Evolutionary conservation across 352 stramenopile genomes (phyloP), one percentile per base, ranked within the genome.

Genomic region (Phytophthora capsici): DNA sequence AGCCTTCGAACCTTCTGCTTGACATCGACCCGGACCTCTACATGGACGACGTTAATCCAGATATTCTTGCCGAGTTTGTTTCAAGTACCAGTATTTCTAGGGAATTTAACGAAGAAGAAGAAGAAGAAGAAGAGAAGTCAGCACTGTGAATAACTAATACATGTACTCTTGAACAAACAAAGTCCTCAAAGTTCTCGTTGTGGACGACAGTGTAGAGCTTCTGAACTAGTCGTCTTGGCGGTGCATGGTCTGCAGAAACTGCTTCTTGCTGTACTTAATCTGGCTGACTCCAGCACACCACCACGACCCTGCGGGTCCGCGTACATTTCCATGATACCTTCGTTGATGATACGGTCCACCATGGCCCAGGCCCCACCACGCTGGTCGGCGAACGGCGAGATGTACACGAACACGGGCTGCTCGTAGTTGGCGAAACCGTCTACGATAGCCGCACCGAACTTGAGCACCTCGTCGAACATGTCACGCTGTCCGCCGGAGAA

Each of bases 381-480:
- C 43, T 99, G 93, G 79, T 99, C 98, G 36, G 94, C 97, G 77
- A 98, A 97, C 26, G 98, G 98, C 57, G 98, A 98, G 65, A 99
- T 99, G 87, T 99, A 99, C 44, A 99, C 97, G 71, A 99, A 99
- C 45, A 99, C n/a, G n/a, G n/a, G n/a, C 96, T 99, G 97, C 71
- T 98, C 89, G 78, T 98, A 99, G 50, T 91, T 94, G 40, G 99
- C 97, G 51, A 99, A 97, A 5, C 91, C 96, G 71, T 99, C 98
- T 38, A 99, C 98, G 75, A 99, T 99, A 44, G 98, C 89, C n/a
- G 96, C 97, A 37, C 98, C 98, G 74, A 99, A 99, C 82, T 99
- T 99, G 69, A 99, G 91, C 63, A 99, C 96, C 79, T 99, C 97
- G 74, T 99, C 97, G 80, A 99, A 99, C 98, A 99, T 99, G 71